Percentiles rank a stretch among this genome's conserved stretches.
Evolutionary conservation across 306 rosid genomes (phyloP).

Genomic region (Castanopsis chinensis): DNA sequence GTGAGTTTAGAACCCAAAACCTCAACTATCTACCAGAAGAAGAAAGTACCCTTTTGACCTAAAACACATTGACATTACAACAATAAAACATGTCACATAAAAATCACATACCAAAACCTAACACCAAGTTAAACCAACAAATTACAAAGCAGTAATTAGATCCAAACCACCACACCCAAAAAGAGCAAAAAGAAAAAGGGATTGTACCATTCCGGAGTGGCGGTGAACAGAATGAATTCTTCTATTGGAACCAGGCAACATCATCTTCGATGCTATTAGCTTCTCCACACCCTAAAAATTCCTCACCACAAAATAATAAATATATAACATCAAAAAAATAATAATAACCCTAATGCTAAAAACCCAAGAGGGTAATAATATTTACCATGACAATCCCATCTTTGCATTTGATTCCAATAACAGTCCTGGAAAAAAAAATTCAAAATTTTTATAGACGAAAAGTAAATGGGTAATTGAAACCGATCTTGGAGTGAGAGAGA

Average conservation of each 20-base stretch:
- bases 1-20: too few species aligned
- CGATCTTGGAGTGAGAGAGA: neutral
- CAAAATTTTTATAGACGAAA: neutral
- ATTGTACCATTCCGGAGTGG: slow-evolving; percentile 87
- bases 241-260: slow-evolving; percentile 95
- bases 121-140: neutral
- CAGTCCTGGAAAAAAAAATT: slow-evolving; percentile 61
- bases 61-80: too few species aligned
- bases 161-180: neutral
- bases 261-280: slow-evolving; percentile 93
- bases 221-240: slow-evolving; percentile 93
- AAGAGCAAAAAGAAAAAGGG: neutral
- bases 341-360: neutral
- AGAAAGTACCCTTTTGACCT: too few species aligned
- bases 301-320: neutral
- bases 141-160: neutral
- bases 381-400: slow-evolving; percentile 90
- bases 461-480: neutral
- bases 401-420: slow-evolving; percentile 93
- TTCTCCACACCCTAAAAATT: slow-evolving; percentile 85
- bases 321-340: neutral
- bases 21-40: too few species aligned
- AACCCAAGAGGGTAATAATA: neutral
- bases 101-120: neutral
- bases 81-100: too few species aligned